A percentile compares a stretch with the other conserved stretches of the same genome.
phyloP scores from a whole-genome alignment of 1,139 yeast genomes.

The Keqinozyma sinolaborantium region DNA sequence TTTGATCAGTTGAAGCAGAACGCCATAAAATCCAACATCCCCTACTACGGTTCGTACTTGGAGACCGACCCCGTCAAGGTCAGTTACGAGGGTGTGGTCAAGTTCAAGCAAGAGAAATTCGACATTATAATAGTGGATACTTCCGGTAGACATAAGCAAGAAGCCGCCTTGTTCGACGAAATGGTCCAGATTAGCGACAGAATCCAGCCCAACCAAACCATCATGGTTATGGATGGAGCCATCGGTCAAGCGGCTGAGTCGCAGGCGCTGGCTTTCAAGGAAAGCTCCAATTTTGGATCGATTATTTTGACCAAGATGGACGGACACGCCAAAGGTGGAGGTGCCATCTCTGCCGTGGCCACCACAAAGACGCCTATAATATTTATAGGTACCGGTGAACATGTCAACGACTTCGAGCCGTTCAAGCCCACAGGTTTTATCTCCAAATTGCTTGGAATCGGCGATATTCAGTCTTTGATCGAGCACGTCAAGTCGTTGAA shows the following conservation, averaged over 20 bases:
- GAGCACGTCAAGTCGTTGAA: constrained; percentile 90
- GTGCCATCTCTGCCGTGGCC: constrained; percentile 98
- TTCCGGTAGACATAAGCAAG: constrained; percentile 97
- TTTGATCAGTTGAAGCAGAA: constrained; percentile 97
- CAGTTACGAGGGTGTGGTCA: constrained; percentile 86
- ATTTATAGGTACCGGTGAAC: constrained; percentile 98
- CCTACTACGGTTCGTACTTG: constrained; percentile 91
- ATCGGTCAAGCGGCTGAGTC: constrained; percentile 98
- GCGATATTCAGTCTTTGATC: constrained; percentile 90
- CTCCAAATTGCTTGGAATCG: constrained; percentile 88
- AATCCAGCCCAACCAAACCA: constrained; percentile 87
- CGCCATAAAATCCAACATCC: constrained; percentile 92
- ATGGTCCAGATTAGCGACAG: constrained; percentile 91
- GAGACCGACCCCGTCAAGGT: constrained; percentile 96
- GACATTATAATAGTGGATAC: constrained; percentile 96
- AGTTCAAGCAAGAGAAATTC: constrained; percentile 86
- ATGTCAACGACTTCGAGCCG: constrained; percentile 86
- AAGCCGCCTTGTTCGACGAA: constrained; percentile 84
- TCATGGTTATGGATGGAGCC: constrained; percentile 96
- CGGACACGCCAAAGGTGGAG: constrained; percentile 99
- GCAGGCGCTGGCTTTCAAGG: constrained; percentile 93
- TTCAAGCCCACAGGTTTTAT: constrained; percentile 89
- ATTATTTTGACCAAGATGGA: constrained; percentile 95
- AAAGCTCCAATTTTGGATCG: constrained; percentile 89
- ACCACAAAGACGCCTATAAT: constrained; percentile 96